Base-by-base conservation (phyloP, 2,329 filamentous ascomycete genomes). In the Pezicula carpinea region DNA sequence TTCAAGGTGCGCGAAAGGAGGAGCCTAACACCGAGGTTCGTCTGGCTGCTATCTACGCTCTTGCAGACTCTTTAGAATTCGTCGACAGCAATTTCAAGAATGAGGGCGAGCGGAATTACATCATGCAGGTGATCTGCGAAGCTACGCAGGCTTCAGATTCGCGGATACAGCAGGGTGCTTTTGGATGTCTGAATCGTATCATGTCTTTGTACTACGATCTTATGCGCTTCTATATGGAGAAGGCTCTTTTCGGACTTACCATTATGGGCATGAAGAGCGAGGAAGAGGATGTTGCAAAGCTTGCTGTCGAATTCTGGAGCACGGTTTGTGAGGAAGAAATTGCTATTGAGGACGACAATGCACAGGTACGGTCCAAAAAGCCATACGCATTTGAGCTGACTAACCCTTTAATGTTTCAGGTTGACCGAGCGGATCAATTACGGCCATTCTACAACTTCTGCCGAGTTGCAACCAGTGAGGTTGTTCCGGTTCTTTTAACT, bases 171-270 rank as follows among this genome's bases (percentile, higher is more conserved):
- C 89, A 96, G 66, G 91, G 90, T 52, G 89, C 93, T 36, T 99
- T 96, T 66, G 93, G 93, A 60, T 97, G 93, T 68, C 74, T 99
- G 58, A 99, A 99, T 79, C 84, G 93, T 63, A 97, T 99, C 69
- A 99, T 99, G 93, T 88, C 80, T 51, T 80, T 96, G 54, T 99
- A 99, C 77, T 99, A 99, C 69, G 93, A 99, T 63, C 95, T 96
- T 74, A 99, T 99, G 93, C 86, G 91, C 62, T 99, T 96, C 72
- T 99, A 99, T 75, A 99, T 99, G 93, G 93, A 99, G 77, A 97
- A 97, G 81, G 93, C 93, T 31, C 79, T 99, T 36, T 99, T 99
- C 61, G 93, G 93, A 49, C 79, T 99, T 34, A 99, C 93, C 33
- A 96, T 99, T 54, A 84, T 96, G 66, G 93, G 93, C 58, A 99